Conservation (phyloP, 2,329 filamentous ascomycete genomes). For the Pseudocercospora eumusae region DNA sequence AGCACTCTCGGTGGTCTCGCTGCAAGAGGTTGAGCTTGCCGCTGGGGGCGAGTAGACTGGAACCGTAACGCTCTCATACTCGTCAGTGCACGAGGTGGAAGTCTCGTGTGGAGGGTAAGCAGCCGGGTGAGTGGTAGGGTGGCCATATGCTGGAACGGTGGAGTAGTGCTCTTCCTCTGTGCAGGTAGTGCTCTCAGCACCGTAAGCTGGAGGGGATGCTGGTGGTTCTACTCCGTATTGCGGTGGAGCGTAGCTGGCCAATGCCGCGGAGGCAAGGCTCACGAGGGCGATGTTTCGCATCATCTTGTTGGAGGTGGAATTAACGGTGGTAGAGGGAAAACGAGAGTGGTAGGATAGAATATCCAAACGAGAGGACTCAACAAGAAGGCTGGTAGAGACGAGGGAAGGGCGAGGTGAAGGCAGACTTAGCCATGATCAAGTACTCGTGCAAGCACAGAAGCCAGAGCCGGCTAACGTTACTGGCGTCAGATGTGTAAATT, state of each 20-base stretch:
- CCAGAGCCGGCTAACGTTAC: constrained; percentile 11
- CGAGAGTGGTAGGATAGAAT: constrained; percentile 18
- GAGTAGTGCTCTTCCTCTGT: constrained; percentile 5
- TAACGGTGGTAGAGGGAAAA: constrained; percentile 3
- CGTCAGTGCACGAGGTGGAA: constrained; percentile 3
- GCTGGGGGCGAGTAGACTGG: neutral
- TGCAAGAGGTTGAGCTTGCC: neutral
- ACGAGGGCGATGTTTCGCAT: constrained; percentile 24
- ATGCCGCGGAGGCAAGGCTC: constrained; percentile 22
- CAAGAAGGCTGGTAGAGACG: constrained; percentile 18
- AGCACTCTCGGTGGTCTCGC: neutral
- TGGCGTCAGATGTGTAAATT: constrained; percentile 16
- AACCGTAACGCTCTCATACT: neutral
- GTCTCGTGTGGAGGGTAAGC: constrained; percentile 9
- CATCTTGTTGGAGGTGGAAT: constrained; percentile 17
- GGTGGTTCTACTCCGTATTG: neutral
- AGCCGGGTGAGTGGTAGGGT: constrained; percentile 1
- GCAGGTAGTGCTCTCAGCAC: neutral
- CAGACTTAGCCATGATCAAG: neutral
- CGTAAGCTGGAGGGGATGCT: neutral
- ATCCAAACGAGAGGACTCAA: constrained; percentile 12
- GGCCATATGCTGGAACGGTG: neutral
- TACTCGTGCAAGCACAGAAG: constrained; percentile 14
- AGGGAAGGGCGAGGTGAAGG: constrained; percentile 4
- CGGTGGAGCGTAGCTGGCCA: constrained; percentile 17